Conservation (phyloP, 192 early-diverging fungal species). For the Paraglomus occultum region DNA sequence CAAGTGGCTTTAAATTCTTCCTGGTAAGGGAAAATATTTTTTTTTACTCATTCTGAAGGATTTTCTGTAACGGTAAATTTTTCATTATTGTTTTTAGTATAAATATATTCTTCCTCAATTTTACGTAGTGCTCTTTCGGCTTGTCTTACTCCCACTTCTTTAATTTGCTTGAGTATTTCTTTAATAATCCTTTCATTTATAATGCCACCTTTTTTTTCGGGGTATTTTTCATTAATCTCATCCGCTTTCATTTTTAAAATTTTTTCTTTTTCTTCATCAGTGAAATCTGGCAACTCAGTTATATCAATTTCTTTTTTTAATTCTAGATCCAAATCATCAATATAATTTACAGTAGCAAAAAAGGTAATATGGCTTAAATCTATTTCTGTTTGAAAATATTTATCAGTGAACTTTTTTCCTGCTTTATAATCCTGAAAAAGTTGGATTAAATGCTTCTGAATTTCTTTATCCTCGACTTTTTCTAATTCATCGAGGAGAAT, state of each 20-base stretch:
- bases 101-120: conserved; percentile 2
- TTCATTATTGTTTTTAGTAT: neutral
- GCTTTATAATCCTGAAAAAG: neutral
- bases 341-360: conserved; percentile 22
- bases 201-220: neutral
- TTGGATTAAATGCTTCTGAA: conserved; percentile 1
- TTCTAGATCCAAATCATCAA: neutral
- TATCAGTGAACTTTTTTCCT: conserved; percentile 2
- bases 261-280: neutral
- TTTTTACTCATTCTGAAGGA: neutral
- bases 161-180: neutral
- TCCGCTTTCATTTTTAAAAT: conserved; percentile 17
- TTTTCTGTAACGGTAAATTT: neutral
- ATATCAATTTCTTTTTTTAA: neutral
- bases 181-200: no score
- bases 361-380: conserved; percentile 10
- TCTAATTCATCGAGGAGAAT: conserved; percentile 22
- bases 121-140: neutral
- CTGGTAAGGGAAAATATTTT: neutral
- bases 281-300: neutral
- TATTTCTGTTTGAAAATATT: conserved; percentile 2
- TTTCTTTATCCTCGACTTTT: conserved; percentile 12
- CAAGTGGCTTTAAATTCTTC: conserved; percentile 3
- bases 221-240: neutral
- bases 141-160: neutral